Conservation (phyloP, 2,329 filamentous ascomycete species). For the Aureobasidium lini region DNA sequence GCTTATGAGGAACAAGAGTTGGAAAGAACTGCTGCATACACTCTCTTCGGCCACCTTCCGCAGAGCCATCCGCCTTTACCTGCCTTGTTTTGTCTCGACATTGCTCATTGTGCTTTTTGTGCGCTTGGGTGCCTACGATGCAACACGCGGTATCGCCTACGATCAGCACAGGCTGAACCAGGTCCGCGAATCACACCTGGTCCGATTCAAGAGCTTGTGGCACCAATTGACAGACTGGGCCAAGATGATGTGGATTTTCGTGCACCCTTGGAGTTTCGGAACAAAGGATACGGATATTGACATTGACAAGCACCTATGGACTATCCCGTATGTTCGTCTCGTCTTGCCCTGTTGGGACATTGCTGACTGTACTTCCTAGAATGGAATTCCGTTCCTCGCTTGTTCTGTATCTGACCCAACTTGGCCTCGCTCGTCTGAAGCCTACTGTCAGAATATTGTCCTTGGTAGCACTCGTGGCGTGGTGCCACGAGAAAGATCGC, state of each 20-base stretch:
- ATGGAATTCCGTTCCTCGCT: slow-evolving; percentile 54
- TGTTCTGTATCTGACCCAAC: slow-evolving; percentile 47
- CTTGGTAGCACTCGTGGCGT: slow-evolving; percentile 36
- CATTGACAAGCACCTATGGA: slow-evolving; percentile 51
- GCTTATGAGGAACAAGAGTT: slow-evolving; percentile 14
- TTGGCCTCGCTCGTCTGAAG: slow-evolving; percentile 28
- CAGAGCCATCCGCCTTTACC: slow-evolving; percentile 19
- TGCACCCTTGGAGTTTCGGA: slow-evolving; percentile 13
- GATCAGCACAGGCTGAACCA: slow-evolving; percentile 13
- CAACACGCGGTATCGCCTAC: slow-evolving; percentile 15
- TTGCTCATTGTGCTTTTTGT: slow-evolving; percentile 17
- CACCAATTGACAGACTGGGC: slow-evolving; percentile 23
- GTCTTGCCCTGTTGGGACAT: background rate
- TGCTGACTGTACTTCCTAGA: slow-evolving; percentile 26
- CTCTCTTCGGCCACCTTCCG: slow-evolving; percentile 20
- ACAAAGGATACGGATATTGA: slow-evolving; percentile 5
- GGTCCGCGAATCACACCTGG: slow-evolving; percentile 15
- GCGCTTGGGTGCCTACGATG: slow-evolving; percentile 13
- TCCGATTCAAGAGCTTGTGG: slow-evolving; percentile 7
- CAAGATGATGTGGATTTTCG: slow-evolving; percentile 30
- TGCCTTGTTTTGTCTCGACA: slow-evolving; percentile 19
- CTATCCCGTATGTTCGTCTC: slow-evolving; percentile 33
- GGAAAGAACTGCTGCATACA: slow-evolving; percentile 25
- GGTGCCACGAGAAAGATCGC: slow-evolving; percentile 40
- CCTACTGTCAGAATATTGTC: slow-evolving; percentile 31